These are phyloP conservation scores for Suillus variegatus DNA, from an alignment of 768 basidiomycete genomes.

Conservation along the genomic window DNA sequence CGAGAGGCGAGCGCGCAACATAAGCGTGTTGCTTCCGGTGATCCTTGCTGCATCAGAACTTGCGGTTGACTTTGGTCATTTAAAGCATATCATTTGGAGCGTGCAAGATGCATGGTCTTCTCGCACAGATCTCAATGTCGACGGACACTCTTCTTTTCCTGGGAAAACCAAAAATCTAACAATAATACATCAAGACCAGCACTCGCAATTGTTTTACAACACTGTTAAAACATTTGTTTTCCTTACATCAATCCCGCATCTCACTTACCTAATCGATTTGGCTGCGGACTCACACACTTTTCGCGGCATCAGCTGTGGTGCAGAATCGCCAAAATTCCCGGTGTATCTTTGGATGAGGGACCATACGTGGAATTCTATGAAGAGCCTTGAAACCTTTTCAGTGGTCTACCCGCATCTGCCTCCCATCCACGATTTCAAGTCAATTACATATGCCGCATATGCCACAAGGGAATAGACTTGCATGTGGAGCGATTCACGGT, in stretches of 20 bases:
- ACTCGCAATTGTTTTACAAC: too few relatives aligned
- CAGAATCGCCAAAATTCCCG: too few relatives aligned
- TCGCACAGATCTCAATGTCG: not conserved
- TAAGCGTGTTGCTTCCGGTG: not conserved
- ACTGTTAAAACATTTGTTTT: too few relatives aligned
- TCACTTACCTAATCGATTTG: not conserved
- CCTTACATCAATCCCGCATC: not conserved
- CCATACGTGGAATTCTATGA: not conserved
- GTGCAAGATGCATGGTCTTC: too few relatives aligned
- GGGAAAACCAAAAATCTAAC: not conserved
- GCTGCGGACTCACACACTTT: accelerated
- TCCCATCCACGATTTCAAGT: accelerated
- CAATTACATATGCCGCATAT: not conserved
- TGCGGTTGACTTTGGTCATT: not conserved
- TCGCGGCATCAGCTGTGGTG: not conserved
- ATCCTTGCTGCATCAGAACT: not conserved
- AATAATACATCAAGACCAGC: not conserved
- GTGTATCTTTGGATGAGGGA: not conserved
- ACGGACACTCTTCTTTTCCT: not conserved
- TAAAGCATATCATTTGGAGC: not conserved
- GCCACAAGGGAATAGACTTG: not conserved
- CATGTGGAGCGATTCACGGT: not conserved
- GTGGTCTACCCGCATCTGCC: not conserved
- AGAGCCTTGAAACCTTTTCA: not conserved
- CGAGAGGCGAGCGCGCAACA: too few relatives aligned